Evolutionary conservation across 164 flowering plant genomes (phyloP).

Genomic region (Umbilicus rupestris): DNA sequence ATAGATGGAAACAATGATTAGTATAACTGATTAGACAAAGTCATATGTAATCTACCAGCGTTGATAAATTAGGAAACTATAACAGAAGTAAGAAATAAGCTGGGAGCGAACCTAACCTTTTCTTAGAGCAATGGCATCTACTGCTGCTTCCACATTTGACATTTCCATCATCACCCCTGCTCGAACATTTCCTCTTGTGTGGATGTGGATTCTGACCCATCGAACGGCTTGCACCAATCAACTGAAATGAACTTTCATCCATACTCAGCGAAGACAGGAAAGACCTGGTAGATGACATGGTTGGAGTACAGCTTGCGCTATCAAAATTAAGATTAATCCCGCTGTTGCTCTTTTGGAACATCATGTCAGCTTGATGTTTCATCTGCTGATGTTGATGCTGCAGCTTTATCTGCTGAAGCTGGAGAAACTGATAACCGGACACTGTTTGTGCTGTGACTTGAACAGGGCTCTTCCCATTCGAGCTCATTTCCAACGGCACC

Average conservation of each 20-base stretch:
- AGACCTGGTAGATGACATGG: conserved; percentile 89
- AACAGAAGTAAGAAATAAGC: not conserved
- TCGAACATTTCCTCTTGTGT: conserved; percentile 68
- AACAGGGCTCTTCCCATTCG: not conserved
- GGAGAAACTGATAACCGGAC: conserved; percentile 28
- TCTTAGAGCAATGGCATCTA: conserved; percentile 96
- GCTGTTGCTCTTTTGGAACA: conserved; percentile 52
- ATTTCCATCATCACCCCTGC: conserved; percentile 74
- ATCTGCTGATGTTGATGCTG: conserved; percentile 39
- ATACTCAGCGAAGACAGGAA: conserved; percentile 87
- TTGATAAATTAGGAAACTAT: too few species aligned
- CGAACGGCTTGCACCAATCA: conserved; percentile 50
- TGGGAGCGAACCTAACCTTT: conserved; percentile 42
- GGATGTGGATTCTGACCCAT: conserved; percentile 56
- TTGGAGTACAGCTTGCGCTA: conserved; percentile 69
- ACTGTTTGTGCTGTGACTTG: conserved; percentile 27
- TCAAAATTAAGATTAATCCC: conserved; percentile 80
- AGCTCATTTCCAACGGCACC: not conserved
- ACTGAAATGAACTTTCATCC: conserved; percentile 79
- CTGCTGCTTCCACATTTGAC: conserved; percentile 79
- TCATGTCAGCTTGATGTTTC: conserved; percentile 64
- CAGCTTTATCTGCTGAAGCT: conserved; percentile 22
- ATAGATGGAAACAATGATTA: not conserved
- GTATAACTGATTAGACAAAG: not conserved
- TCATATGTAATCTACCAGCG: not conserved